phyloP scores from a whole-genome alignment of 2,329 filamentous ascomycete species.

The Bisporella sp. region DNA sequence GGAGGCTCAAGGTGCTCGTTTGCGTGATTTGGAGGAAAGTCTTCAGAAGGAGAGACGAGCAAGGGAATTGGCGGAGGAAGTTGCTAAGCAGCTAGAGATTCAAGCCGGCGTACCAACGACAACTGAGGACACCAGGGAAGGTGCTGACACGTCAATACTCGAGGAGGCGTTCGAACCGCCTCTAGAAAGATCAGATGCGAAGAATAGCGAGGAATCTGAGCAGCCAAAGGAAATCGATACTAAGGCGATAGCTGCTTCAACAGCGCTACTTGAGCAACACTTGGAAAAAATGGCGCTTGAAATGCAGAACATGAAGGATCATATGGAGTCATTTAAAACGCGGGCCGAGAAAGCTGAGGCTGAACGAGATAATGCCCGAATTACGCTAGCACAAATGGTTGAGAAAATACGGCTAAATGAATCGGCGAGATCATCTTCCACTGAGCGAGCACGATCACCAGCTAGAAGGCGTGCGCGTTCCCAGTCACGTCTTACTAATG shows the following conservation, averaged over 20 bases:
- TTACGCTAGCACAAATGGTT: conserved; percentile 82
- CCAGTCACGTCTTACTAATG: conserved; percentile 4
- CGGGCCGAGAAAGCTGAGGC: conserved; percentile 76
- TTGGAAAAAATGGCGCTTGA: conserved; percentile 23
- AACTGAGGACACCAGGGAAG: conserved; percentile 33
- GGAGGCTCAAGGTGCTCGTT: conserved; percentile 70
- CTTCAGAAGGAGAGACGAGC: conserved; percentile 74
- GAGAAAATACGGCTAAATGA: conserved; percentile 69
- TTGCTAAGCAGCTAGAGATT: conserved; percentile 61
- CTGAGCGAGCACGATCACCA: conserved; percentile 14
- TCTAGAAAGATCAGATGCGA: background rate
- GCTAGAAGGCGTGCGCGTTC: background rate
- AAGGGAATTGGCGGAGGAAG: conserved; percentile 76
- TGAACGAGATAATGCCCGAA: conserved; percentile 65
- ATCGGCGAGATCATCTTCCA: conserved; percentile 33
- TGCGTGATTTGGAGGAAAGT: conserved; percentile 75
- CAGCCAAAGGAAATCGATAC: conserved; percentile 50
- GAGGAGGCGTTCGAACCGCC: conserved; percentile 41
- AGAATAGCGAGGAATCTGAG: conserved; percentile 20
- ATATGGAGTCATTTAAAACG: conserved; percentile 59
- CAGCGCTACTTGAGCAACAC: conserved; percentile 33
- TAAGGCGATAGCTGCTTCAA: conserved; percentile 70
- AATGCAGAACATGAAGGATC: conserved; percentile 21
- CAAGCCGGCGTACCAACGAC: conserved; percentile 36
- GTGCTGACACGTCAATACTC: conserved; percentile 33